These are phyloP conservation scores for Fusarium continuum DNA, from an alignment of 2,329 filamentous ascomycete species.

Conservation along the genomic window DNA sequence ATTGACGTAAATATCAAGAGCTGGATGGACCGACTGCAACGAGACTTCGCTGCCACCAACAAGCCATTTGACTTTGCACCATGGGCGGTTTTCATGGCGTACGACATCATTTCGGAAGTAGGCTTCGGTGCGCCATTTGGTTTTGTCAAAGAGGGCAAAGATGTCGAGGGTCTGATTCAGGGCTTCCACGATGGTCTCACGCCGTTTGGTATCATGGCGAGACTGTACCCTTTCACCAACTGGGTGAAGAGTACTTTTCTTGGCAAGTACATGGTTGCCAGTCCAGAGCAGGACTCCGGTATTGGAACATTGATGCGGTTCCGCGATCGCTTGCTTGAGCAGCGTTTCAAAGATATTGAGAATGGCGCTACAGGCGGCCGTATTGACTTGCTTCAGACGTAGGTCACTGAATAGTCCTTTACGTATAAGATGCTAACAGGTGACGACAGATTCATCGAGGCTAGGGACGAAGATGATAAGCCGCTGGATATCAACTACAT, in stretches of 20 bases:
- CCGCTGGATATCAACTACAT: constrained; percentile 34
- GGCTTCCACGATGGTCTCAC: constrained; percentile 32
- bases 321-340: constrained; percentile 60
- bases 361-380: constrained; percentile 53
- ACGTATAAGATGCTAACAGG: not conserved
- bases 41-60: constrained; percentile 55
- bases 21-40: constrained; percentile 61
- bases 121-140: constrained; percentile 53
- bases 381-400: constrained; percentile 63
- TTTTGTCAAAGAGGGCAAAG: constrained; percentile 57
- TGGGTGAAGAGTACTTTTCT: constrained; percentile 32
- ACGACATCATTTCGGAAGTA: constrained; percentile 62
- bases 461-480: constrained; percentile 16
- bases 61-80: constrained; percentile 62
- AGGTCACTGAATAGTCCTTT: rapidly evolving
- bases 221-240: constrained; percentile 38
- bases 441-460: constrained; percentile 11
- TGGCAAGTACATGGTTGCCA: constrained; percentile 35
- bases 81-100: constrained; percentile 40
- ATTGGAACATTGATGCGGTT: constrained; percentile 67
- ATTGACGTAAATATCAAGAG: constrained; percentile 59
- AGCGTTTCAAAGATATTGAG: constrained; percentile 59
- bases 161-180: constrained; percentile 54
- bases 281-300: constrained; percentile 61
- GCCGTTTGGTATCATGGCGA: constrained; percentile 55